Conservation (phyloP, 306 rosid genomes). For the Ziziphus jujuba region DNA sequence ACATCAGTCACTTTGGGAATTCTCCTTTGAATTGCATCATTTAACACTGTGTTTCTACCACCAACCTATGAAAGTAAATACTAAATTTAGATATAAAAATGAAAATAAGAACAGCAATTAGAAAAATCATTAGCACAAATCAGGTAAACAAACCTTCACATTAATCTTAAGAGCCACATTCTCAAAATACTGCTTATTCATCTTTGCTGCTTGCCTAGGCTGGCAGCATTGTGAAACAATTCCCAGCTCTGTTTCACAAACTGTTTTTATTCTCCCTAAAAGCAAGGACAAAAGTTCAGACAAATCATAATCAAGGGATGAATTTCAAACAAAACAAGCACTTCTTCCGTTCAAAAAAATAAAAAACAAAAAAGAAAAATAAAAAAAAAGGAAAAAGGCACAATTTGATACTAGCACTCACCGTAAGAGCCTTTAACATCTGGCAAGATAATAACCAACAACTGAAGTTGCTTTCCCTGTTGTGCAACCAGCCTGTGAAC, state of each 20-base stretch:
- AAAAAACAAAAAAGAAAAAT: too few relatives aligned
- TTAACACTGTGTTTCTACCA: constrained; percentile 59
- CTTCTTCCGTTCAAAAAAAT: too few relatives aligned
- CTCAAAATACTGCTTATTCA: constrained; percentile 60
- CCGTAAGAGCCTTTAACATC: constrained; percentile 62
- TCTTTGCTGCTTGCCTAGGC: constrained; percentile 37
- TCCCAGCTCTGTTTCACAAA: constrained; percentile 82
- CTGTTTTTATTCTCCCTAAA: constrained; percentile 61
- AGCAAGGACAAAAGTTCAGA: not conserved
- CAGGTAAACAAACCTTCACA: constrained; percentile 58
- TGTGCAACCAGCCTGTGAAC: constrained; percentile 26
- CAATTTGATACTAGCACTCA: constrained; percentile 36
- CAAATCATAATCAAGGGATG: not conserved
- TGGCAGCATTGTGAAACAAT: constrained; percentile 79
- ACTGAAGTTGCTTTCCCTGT: constrained; percentile 32
- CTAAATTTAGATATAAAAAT: constrained; percentile 1
- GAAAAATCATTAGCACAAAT: not conserved
- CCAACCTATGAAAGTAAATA: constrained; percentile 52
- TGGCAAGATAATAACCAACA: constrained; percentile 71
- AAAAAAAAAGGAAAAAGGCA: too few relatives aligned
- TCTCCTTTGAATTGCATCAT: constrained; percentile 46
- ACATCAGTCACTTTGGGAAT: constrained; percentile 56
- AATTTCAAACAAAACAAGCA: not conserved
- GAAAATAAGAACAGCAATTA: not conserved
- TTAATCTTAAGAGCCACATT: constrained; percentile 76